Evolutionary conservation across 23 red algal species (phyloP).

Genomic region (Cyanidioschyzon merolae): DNA sequence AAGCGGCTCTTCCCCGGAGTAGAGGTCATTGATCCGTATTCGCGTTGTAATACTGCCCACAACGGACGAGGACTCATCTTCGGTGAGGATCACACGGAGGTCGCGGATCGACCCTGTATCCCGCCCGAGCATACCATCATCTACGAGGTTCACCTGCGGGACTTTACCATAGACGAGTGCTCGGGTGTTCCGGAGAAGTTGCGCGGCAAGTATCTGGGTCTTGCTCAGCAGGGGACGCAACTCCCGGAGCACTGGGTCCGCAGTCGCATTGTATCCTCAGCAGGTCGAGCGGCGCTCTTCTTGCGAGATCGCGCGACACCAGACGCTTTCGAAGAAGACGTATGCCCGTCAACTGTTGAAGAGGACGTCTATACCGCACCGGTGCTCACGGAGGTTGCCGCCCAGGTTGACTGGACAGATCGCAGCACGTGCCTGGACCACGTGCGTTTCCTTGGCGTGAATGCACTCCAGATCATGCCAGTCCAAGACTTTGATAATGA

Average conservation of each 20-base stretch:
- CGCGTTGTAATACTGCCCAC: constrained; percentile 60
- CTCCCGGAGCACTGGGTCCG: not conserved
- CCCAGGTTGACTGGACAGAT: not conserved
- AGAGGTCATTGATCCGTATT: constrained; percentile 79
- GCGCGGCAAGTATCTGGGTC: constrained; percentile 64
- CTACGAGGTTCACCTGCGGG: constrained; percentile 71
- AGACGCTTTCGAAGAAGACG: not conserved
- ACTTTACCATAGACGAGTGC: constrained; percentile 41
- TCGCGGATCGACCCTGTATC: constrained; percentile 32
- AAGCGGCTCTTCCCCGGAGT: constrained; percentile 63
- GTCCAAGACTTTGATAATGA: constrained; percentile 80
- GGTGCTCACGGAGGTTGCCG: not conserved
- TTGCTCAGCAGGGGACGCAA: constrained; percentile 33
- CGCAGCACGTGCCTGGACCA: constrained; percentile 44
- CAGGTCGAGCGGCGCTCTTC: not conserved
- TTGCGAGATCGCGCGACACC: not conserved
- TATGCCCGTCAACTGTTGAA: not conserved
- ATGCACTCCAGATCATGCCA: constrained; percentile 57
- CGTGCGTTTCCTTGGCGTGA: constrained; percentile 63
- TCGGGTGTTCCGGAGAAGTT: constrained; percentile 16
- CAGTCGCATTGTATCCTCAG: not conserved
- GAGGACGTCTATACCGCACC: not conserved
- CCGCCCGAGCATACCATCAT: constrained; percentile 27
- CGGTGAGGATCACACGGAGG: constrained; percentile 31
- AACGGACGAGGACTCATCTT: constrained; percentile 60